These are phyloP conservation scores for Gossypium schwendimanii DNA, from an alignment of 441 rosid genomes.

Conservation along the genomic window DNA sequence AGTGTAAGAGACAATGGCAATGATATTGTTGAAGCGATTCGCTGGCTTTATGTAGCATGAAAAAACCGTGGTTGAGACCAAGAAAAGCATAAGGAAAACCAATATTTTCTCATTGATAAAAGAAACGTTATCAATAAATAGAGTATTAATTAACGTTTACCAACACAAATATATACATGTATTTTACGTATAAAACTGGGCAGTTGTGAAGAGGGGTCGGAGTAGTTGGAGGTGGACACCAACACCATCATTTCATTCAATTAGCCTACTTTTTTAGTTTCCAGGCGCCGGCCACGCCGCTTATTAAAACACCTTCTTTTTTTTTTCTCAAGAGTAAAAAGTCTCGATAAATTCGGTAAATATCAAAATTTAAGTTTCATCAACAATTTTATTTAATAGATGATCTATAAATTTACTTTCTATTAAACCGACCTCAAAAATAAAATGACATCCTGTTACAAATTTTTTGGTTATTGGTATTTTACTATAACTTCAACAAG, in stretches of 20 bases:
- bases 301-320: background rate
- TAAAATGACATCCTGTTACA: too few species aligned
- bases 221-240: conserved; percentile 49
- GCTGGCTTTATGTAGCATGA: conserved; percentile 6
- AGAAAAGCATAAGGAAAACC: background rate
- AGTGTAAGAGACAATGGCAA: background rate
- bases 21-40: background rate
- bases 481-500: background rate
- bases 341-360: too few species aligned
- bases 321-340: background rate
- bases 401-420: too few species aligned
- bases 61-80: conserved; percentile 16
- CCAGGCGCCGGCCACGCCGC: conserved; percentile 27
- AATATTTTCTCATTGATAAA: background rate
- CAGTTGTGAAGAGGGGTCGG: conserved; percentile 29
- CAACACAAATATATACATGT: background rate
- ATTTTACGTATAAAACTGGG: conserved; percentile 24
- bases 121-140: background rate
- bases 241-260: conserved; percentile 44
- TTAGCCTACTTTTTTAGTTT: conserved; percentile 50
- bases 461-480: background rate
- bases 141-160: background rate
- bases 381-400: too few species aligned
- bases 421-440: too few species aligned
- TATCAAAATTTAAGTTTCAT: too few species aligned